phyloP scores from a whole-genome alignment of 2,329 filamentous ascomycete genomes.

The Waltergamsia citrina region DNA sequence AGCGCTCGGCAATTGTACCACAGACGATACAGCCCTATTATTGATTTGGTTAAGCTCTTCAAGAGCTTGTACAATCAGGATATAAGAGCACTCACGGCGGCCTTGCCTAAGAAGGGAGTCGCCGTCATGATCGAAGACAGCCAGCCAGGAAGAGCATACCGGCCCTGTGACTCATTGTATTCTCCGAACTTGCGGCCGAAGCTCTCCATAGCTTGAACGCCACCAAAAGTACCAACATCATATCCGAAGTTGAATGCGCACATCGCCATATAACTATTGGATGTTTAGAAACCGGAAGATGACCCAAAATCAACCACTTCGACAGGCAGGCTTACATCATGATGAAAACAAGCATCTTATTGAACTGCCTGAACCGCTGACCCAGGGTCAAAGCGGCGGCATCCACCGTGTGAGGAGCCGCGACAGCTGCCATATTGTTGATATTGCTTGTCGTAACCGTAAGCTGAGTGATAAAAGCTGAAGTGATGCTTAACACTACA shows the following conservation, averaged over 20 bases:
- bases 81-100: too few species aligned
- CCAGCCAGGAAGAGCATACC: slow-evolving; percentile 10
- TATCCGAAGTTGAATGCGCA: slow-evolving; percentile 17
- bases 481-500: too few species aligned
- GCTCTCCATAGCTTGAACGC: slow-evolving; percentile 15
- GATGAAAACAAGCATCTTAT: slow-evolving; percentile 9
- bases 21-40: background rate
- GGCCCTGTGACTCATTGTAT: slow-evolving; percentile 7
- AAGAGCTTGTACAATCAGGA: too few species aligned
- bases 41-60: too few species aligned
- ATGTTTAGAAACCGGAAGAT: background rate
- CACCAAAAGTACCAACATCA: slow-evolving; percentile 15
- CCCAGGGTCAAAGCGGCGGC: too few species aligned
- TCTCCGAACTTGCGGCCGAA: slow-evolving; percentile 13
- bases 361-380: background rate
- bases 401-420: too few species aligned
- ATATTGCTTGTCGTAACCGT: too few species aligned
- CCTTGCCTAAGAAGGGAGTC: slow-evolving; percentile 14
- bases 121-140: slow-evolving; percentile 15
- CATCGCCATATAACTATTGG: slow-evolving; percentile 12
- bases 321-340: slow-evolving; percentile 7
- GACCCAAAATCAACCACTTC: background rate
- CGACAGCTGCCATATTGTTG: too few species aligned
- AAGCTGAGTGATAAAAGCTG: too few species aligned
- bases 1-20: background rate